Evolutionary conservation across 352 stramenopile species (phyloP).

Genomic region (Pythium scleroteichum): DNA sequence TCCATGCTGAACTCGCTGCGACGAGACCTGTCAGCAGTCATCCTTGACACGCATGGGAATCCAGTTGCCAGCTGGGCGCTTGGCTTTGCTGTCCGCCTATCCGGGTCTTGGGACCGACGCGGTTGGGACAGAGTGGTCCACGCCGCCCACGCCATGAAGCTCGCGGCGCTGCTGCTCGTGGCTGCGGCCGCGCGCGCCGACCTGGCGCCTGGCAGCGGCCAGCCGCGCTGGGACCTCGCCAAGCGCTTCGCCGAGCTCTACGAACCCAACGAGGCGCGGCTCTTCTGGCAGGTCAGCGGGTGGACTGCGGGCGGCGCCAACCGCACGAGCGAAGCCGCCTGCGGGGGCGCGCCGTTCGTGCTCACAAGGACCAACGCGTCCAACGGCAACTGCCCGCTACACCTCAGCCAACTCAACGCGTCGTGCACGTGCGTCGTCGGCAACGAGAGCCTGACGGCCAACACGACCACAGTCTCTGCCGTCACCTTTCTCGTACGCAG

Average conservation of each 20-base stretch:
- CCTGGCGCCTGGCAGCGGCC: neutral
- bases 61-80: neutral
- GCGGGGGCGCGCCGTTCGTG: slow-evolving; percentile 45
- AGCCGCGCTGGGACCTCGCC: neutral
- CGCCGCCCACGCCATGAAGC: too few species aligned
- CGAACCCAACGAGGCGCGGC: slow-evolving; percentile 1
- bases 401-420: slow-evolving; percentile 46
- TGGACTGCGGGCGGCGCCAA: neutral
- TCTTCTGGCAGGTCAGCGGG: slow-evolving; percentile 5
- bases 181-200: neutral
- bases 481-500: neutral
- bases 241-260: neutral
- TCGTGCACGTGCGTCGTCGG: slow-evolving; percentile 55
- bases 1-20: neutral
- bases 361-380: slow-evolving; percentile 44
- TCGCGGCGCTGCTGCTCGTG: neutral
- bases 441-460: neutral
- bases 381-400: slow-evolving; percentile 47
- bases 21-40: slow-evolving; percentile 1
- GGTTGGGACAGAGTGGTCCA: too few species aligned
- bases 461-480: slow-evolving; percentile 33
- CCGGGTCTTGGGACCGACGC: too few species aligned
- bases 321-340: slow-evolving; percentile 12
- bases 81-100: neutral
- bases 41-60: neutral